Conservation (phyloP, 2,329 filamentous ascomycete species). For the Chalaropsis ovoidea region DNA sequence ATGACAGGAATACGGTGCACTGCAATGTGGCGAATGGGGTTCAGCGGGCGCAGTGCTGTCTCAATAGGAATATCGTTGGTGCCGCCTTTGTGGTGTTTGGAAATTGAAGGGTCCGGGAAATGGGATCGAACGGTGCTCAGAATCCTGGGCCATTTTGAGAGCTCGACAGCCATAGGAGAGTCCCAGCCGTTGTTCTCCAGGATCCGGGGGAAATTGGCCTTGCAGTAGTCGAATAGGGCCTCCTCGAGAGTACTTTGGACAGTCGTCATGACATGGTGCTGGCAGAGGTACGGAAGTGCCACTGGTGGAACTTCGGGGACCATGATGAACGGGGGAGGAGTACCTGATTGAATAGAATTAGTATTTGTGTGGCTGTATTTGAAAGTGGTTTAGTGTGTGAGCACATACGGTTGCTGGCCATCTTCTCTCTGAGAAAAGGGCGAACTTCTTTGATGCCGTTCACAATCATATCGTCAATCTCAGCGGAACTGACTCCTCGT, state of each 20-base stretch:
- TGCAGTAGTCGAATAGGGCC: constrained; percentile 17
- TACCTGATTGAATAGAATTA: background rate
- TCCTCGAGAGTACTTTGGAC: constrained; percentile 18
- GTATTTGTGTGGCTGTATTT: background rate
- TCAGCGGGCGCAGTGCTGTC: constrained; percentile 13
- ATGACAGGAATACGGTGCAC: constrained; percentile 20
- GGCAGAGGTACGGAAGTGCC: constrained; percentile 16
- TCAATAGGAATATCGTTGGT: constrained; percentile 3
- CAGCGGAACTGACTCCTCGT: background rate
- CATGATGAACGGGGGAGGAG: constrained; percentile 16
- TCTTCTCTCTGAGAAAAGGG: background rate
- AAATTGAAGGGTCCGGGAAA: constrained; percentile 18
- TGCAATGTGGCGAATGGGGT: constrained; percentile 21
- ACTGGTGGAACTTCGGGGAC: constrained; percentile 12
- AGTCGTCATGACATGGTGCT: constrained; percentile 20
- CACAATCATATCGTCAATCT: background rate
- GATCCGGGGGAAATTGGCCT: constrained; percentile 12
- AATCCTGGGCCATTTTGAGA: constrained; percentile 19
- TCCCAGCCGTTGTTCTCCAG: constrained; percentile 14
- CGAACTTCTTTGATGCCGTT: constrained; percentile 13
- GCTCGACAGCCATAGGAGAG: constrained; percentile 18
- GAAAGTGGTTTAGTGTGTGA: background rate
- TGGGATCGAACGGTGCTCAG: background rate
- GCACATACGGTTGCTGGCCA: background rate
- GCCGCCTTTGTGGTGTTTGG: background rate